Conservation (phyloP, 495 filamentous ascomycete species). For the Cercophora newfieldiana region DNA sequence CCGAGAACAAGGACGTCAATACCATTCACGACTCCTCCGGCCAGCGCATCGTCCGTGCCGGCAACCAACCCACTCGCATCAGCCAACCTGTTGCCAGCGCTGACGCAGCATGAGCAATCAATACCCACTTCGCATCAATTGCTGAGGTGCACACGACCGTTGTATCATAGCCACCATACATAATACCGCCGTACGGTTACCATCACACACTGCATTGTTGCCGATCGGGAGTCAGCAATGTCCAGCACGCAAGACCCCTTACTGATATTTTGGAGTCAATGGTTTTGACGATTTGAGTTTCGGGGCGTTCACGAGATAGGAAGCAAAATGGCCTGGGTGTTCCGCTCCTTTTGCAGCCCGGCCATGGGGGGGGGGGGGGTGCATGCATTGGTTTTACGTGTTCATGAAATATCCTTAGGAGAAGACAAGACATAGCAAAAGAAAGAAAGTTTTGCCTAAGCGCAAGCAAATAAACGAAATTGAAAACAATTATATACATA, state of each 20-base stretch:
- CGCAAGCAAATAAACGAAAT: not conserved
- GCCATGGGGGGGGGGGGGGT: not conserved
- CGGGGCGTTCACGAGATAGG: not conserved
- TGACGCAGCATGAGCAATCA: slow-evolving; percentile 61
- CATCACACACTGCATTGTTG: not conserved
- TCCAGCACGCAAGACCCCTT: not conserved
- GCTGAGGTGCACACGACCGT: not conserved
- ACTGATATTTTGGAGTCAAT: not conserved
- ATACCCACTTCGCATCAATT: not conserved
- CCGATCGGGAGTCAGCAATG: not conserved
- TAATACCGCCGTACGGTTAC: not conserved
- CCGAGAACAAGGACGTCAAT: slow-evolving; percentile 82
- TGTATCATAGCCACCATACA: not conserved
- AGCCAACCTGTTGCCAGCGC: slow-evolving; percentile 68
- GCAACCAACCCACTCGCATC: slow-evolving; percentile 86
- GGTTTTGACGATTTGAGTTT: not conserved
- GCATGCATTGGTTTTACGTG: not conserved
- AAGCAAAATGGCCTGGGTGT: not conserved
- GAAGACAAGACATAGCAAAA: no score
- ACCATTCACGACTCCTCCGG: slow-evolving; percentile 80
- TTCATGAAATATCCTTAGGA: not conserved
- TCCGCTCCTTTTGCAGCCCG: not conserved
- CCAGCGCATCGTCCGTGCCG: slow-evolving; percentile 83
- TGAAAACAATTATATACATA: not conserved
- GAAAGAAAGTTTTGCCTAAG: not conserved